A percentile compares a stretch with the other conserved stretches of the same genome.
These are phyloP conservation scores for Dothideomycetidae sp. DNA, from an alignment of 2,329 filamentous ascomycete genomes.

Conservation along the genomic window DNA sequence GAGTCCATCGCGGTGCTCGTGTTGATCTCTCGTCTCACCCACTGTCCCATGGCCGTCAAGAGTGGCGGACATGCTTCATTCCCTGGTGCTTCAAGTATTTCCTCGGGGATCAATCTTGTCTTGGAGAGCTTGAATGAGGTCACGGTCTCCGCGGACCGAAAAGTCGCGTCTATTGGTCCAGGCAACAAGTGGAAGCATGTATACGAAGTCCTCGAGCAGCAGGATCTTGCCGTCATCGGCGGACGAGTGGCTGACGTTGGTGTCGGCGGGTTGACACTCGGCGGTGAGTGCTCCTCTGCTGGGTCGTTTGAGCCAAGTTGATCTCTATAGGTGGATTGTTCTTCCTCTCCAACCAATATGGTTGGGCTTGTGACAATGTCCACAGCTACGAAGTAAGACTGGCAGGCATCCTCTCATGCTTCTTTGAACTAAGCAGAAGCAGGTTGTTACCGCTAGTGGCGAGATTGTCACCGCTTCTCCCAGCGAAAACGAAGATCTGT, in stretches of 20 bases:
- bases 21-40: slow-evolving; percentile 4
- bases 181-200: slow-evolving; percentile 13
- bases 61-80: slow-evolving; percentile 19
- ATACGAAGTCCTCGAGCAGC: slow-evolving; percentile 15
- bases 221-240: slow-evolving; percentile 44
- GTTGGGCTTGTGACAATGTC: slow-evolving; percentile 5
- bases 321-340: slow-evolving; percentile 3
- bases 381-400: slow-evolving; percentile 5
- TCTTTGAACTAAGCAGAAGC: slow-evolving; percentile 6
- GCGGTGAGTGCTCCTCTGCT: slow-evolving; percentile 24
- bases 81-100: slow-evolving; percentile 15
- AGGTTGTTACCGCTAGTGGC: slow-evolving; percentile 41
- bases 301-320: not conserved
- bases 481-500: slow-evolving; percentile 35
- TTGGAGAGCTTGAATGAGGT: slow-evolving; percentile 14
- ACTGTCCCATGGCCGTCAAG: slow-evolving; percentile 17
- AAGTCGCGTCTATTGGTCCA: slow-evolving; percentile 13
- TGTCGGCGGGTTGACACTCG: slow-evolving; percentile 43
- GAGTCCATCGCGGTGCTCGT: slow-evolving; percentile 3
- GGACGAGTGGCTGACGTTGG: slow-evolving; percentile 51
- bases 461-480: slow-evolving; percentile 33
- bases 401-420: not conserved
- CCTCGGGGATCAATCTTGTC: slow-evolving; percentile 18
- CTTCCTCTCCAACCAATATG: slow-evolving; percentile 2
- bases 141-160: slow-evolving; percentile 11